Evolutionary conservation across 2,329 filamentous ascomycete genomes (phyloP).

Genomic region (Bretziella fagacearum): DNA sequence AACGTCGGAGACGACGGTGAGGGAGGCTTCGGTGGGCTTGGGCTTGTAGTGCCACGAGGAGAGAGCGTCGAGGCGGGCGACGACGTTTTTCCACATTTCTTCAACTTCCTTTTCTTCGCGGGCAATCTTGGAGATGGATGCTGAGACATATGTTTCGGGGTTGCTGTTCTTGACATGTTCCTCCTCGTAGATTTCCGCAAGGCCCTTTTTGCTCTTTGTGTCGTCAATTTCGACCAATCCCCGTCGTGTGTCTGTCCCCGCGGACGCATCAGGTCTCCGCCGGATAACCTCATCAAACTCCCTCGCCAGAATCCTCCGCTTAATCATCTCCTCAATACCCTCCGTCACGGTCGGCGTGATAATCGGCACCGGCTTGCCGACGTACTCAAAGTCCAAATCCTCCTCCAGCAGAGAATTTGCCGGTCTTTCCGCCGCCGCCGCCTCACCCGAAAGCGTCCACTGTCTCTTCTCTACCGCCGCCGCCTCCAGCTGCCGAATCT

Average conservation of each 20-base stretch:
- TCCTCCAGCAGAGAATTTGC: conserved; percentile 86
- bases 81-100: conserved; percentile 65
- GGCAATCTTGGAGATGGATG: conserved; percentile 63
- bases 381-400: conserved; percentile 87
- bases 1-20: conserved; percentile 78
- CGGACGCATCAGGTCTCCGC: conserved; percentile 53
- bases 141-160: conserved; percentile 62
- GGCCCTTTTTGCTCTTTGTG: conserved; percentile 66
- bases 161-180: conserved; percentile 68
- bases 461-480: conserved; percentile 77
- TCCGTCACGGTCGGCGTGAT: conserved; percentile 85
- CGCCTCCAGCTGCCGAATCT: conserved; percentile 81
- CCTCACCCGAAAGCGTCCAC: conserved; percentile 84
- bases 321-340: conserved; percentile 84
- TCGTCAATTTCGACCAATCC: conserved; percentile 72
- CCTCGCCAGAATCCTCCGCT: conserved; percentile 71
- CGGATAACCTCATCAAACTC: conserved; percentile 87
- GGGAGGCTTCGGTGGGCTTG: conserved; percentile 60
- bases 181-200: conserved; percentile 88
- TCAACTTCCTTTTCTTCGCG: conserved; percentile 74
- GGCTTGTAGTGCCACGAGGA: conserved; percentile 94
- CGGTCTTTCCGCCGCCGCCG: conserved; percentile 62
- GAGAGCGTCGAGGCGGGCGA: conserved; percentile 67
- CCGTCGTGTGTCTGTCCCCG: conserved; percentile 43
- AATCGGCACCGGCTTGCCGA: conserved; percentile 85